Evolutionary conservation across 2,329 filamentous ascomycete genomes (phyloP).

Genomic region (Monosporascus sp.): DNA sequence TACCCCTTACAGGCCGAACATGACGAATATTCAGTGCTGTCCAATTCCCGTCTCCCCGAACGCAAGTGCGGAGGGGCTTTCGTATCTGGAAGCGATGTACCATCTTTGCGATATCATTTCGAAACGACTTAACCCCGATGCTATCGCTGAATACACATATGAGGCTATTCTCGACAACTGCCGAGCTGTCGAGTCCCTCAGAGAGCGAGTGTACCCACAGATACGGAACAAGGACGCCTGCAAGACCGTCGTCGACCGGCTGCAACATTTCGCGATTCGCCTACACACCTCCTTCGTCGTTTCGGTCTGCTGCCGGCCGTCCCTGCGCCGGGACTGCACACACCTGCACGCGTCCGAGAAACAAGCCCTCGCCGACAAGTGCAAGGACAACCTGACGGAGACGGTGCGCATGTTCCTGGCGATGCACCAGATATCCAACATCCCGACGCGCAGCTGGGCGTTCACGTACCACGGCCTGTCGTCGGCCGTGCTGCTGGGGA

Average conservation of each 20-base stretch:
- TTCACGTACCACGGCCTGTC: conserved; percentile 65
- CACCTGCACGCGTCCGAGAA: conserved; percentile 49
- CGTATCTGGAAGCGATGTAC: conserved; percentile 62
- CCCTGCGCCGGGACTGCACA: conserved; percentile 50
- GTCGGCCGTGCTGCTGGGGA: conserved; percentile 59
- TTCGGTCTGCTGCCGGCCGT: conserved; percentile 60
- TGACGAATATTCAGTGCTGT: conserved; percentile 56
- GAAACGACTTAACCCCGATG: conserved; percentile 51
- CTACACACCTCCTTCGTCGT: conserved; percentile 62
- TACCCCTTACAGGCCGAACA: conserved; percentile 45
- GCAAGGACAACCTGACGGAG: conserved; percentile 58
- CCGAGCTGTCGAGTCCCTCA: conserved; percentile 48
- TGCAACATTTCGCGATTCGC: conserved; percentile 61
- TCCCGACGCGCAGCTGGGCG: conserved; percentile 63
- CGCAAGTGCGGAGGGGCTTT: conserved; percentile 42
- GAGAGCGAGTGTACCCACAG: conserved; percentile 43
- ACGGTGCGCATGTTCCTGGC: conserved; percentile 65
- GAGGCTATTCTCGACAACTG: conserved; percentile 55
- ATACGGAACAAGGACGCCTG: conserved; percentile 58
- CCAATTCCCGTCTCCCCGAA: conserved; percentile 44
- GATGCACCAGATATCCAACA: conserved; percentile 64
- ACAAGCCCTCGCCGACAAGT: conserved; percentile 49
- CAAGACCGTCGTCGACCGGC: conserved; percentile 57
- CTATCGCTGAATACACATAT: conserved; percentile 44
- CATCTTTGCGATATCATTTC: conserved; percentile 59